A percentile compares a stretch with the other conserved stretches of the same genome.
Evolutionary conservation across 1,284 basidiomycete genomes (phyloP).

Genomic region (Apiotrichum siamense): DNA sequence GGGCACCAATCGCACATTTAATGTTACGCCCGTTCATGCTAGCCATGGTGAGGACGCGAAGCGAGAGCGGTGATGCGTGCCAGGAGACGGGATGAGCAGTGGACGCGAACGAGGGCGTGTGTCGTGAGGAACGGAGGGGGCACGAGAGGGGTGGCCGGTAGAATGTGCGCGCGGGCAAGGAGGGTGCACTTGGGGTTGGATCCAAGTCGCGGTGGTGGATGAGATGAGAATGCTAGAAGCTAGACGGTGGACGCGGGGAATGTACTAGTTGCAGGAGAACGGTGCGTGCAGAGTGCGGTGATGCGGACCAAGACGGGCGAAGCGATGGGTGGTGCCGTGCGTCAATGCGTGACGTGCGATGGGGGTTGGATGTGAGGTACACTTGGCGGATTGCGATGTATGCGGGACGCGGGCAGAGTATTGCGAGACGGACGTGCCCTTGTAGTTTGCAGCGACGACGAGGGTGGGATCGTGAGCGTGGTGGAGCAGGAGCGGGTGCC

Average conservation of each 20-base stretch:
- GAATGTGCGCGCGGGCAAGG: no score
- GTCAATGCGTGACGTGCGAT: background rate
- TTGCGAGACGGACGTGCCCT: background rate
- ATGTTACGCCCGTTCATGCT: constrained; percentile 2
- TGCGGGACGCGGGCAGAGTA: no score
- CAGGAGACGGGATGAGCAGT: background rate
- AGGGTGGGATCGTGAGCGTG: constrained; percentile 1
- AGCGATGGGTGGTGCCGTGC: background rate
- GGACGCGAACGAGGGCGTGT: background rate
- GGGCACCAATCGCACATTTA: constrained; percentile 21
- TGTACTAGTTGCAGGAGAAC: no score
- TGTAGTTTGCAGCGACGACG: no score
- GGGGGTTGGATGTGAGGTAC: background rate
- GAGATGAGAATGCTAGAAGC: no score
- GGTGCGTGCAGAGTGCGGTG: background rate
- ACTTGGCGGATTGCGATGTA: no score
- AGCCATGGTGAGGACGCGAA: constrained; percentile 14
- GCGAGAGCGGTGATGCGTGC: background rate
- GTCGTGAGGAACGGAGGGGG: background rate
- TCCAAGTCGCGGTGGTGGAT: background rate
- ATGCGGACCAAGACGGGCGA: background rate
- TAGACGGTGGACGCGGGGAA: no score
- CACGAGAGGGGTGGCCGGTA: no score
- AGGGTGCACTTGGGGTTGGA: no score
- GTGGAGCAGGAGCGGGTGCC: background rate